Evolutionary conservation across 225 moss, liverwort and hornwort genomes (phyloP).

Genomic region (Physcomitrium patens): DNA sequence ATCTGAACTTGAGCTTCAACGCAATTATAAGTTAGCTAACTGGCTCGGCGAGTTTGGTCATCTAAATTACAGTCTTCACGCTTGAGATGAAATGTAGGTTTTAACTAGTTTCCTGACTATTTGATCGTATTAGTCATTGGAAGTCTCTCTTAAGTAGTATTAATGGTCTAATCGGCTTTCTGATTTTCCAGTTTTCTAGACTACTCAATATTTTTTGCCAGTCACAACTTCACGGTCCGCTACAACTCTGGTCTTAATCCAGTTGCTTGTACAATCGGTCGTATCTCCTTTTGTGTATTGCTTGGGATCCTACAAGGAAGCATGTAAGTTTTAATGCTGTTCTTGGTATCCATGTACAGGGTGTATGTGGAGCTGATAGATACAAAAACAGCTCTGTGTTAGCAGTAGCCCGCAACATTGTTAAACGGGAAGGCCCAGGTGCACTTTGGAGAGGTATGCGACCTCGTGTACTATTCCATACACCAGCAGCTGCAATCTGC

Average conservation of each 20-base stretch:
- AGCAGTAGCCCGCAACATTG: slow-evolving; percentile 59
- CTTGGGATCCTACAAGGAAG: neutral
- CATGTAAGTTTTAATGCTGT: slow-evolving; percentile 1
- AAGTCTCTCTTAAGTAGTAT: neutral
- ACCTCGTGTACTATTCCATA: slow-evolving; percentile 78
- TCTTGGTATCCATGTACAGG: slow-evolving; percentile 42
- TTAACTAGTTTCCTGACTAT: slow-evolving; percentile 2
- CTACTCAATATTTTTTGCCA: too few relatives aligned
- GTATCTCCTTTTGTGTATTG: neutral
- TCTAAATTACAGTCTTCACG: neutral
- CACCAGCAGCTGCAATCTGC: slow-evolving; percentile 87
- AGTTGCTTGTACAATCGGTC: too few relatives aligned
- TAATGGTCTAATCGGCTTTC: neutral
- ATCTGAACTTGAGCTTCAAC: neutral
- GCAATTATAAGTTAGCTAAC: too few relatives aligned
- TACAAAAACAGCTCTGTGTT: slow-evolving; percentile 67
- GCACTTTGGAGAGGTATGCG: slow-evolving; percentile 67
- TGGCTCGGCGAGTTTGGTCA: too few relatives aligned
- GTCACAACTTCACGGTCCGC: too few relatives aligned
- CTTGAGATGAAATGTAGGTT: neutral
- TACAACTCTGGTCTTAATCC: too few relatives aligned
- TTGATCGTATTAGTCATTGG: neutral
- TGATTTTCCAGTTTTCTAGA: too few relatives aligned
- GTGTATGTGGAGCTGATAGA: slow-evolving; percentile 72
- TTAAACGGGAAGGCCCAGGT: slow-evolving; percentile 63